Evolutionary conservation across 2,329 filamentous ascomycete species (phyloP).

Genomic region (Dendryphion nanum): DNA sequence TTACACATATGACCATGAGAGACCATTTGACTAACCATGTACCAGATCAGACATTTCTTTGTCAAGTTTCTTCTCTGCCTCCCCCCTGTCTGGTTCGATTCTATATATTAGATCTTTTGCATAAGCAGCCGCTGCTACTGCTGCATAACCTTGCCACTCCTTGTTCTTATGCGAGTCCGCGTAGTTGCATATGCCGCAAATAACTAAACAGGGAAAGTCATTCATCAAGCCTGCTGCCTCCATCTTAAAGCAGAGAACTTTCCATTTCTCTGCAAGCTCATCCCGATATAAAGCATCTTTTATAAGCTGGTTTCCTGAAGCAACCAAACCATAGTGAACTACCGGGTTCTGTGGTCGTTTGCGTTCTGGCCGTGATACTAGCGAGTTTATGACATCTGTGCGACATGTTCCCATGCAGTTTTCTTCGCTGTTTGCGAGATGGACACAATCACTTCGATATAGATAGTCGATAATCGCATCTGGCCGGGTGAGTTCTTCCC

Average conservation of each 20-base stretch:
- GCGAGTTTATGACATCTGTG: no score
- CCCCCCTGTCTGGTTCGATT: no score
- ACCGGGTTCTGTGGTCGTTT: conserved; percentile 1
- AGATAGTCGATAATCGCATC: background rate
- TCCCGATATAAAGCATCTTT: background rate
- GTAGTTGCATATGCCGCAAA: conserved; percentile 9
- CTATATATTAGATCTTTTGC: no score
- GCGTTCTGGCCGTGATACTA: background rate
- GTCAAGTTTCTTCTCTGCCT: no score
- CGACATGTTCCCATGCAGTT: background rate
- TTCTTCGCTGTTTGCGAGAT: conserved; percentile 1
- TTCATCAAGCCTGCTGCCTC: conserved; percentile 1
- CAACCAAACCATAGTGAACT: conserved; percentile 4
- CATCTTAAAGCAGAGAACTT: conserved; percentile 6
- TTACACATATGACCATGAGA: no score
- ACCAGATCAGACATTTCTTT: no score
- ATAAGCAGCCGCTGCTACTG: no score
- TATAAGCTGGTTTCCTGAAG: conserved; percentile 1
- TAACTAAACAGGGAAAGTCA: conserved; percentile 3
- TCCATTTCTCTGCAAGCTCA: background rate
- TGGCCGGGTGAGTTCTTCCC: background rate
- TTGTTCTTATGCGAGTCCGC: conserved; percentile 10
- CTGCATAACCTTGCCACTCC: no score
- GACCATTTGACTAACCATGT: no score
- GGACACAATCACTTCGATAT: background rate